Evolutionary conservation across 768 basidiomycete species (phyloP), one percentile per base, ranked within the genome.

Genomic region (Tremella mesenterica): DNA sequence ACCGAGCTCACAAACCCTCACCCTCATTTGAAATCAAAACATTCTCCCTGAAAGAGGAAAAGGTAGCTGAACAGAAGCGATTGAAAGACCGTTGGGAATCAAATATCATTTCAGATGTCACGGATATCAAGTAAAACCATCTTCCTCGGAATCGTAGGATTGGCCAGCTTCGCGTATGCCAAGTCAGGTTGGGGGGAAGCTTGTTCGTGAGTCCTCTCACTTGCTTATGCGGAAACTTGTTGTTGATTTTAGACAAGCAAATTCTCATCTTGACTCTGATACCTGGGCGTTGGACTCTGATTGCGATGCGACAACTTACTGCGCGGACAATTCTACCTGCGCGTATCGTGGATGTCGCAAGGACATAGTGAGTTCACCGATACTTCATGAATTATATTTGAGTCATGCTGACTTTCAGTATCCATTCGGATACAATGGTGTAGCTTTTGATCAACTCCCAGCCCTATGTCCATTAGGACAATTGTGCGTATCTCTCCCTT

Each of bases 211-310:
- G 39, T 10, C 33, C 30, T 38, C 34, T 41, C 9, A 28, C 4
- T 23, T 45, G 43, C 13, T 44, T 27, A 47, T 31, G 25, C 14
- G 28, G 3, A 13, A 29, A 23, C 23, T n/a, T 46, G 44, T 10
- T 21, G 20, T 86, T n/a, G n/a, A n/a, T n/a, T n/a, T 83, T 74
- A 76, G 77, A 31, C 73, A 76, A 26, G 68, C 68, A 33, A 76
- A 85, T 74, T 86, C 81, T 67, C 80, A 83, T 50, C 80, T 89
- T 21, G 81, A 86, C 67, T 69, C 76, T 14, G 84, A 84, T 56
- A 87, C 87, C n/a, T 86, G 80, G 71, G 83, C 86, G 68, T 85
- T 89, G 73, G 81, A 79, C 73, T 79, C 80, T 57, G 85, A 91
- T 67, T 90, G 89, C 75, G 81, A 85, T 70, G 76, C 81, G 0